Base-by-base conservation (phyloP, 1,284 basidiomycete genomes). In the Pulchroboletus neoregius region DNA sequence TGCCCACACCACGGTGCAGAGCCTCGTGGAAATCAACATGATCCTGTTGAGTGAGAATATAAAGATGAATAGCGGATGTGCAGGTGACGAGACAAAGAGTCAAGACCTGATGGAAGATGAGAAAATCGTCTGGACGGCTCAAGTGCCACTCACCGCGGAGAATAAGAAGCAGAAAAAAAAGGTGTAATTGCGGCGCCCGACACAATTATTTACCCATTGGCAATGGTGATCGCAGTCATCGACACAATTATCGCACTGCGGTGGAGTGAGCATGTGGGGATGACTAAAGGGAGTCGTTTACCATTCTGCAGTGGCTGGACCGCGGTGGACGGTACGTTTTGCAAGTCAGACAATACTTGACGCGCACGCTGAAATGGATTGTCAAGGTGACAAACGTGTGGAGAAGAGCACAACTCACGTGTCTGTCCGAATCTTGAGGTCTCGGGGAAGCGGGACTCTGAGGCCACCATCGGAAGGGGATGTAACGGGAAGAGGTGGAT, bases 201-300 rank as follows among this genome's bases (percentile, higher is more conserved):
- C 77, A 62, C 93, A 96, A 61, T 92, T 94, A 67, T 95, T 94
- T 27, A 96, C 82, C 84, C 93, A 96, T 55, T 93, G 89, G 57
- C 94, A 96, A 67, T 95, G 91, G 62, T 94, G 91, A 62, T 94
- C 86, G 58, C 82, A 85, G 18, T 84, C 86, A 56, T 95, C 93
- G 18, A 95, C 89, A 61, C 94, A 96, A 63, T 96, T 95, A 57
- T 94, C 91, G 65, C 93, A 96, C 86, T 92, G 57, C 1, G 39
- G 30, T 3, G 45, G 39, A 28, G 37, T 49, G 43, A 56, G 45
- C 39, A 34, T 22, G 13, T 31, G 32, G 35, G 45, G 20, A 45
- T 6, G 41, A 37, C 26, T 11, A 30, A 28, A 36, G 9, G 58
- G 15, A 27, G 5, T 13, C 2, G 12, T 76, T 60, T 55, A 90